A percentile compares a stretch with the other conserved stretches of the same genome.
Conservation (phyloP, 345 rosid species). For the Anacardium occidentale region DNA sequence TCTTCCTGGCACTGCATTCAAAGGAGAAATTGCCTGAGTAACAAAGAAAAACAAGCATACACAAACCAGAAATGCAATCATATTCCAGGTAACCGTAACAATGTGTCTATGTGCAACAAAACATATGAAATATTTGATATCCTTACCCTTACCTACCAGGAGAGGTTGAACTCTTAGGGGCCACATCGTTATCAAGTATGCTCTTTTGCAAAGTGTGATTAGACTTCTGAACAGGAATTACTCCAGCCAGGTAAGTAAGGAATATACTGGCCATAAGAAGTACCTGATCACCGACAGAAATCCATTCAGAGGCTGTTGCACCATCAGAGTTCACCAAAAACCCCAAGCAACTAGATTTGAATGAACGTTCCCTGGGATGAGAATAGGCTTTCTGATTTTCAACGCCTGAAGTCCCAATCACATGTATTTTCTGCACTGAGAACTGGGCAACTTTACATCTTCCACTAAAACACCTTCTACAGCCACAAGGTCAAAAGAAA, state of each 20-base stretch:
- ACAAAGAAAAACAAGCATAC: constrained; percentile 13
- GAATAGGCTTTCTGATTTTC: constrained; percentile 31
- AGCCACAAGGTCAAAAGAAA: constrained; percentile 4
- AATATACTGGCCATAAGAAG: constrained; percentile 67
- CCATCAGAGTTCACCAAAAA: constrained; percentile 54
- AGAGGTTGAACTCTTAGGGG: constrained; percentile 42
- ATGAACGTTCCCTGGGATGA: constrained; percentile 25
- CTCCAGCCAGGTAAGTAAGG: constrained; percentile 84
- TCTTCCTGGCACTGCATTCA: constrained; percentile 39
- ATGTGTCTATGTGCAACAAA: neutral
- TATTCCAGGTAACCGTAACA: neutral
- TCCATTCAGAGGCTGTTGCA: constrained; percentile 48
- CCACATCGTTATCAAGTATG: constrained; percentile 26
- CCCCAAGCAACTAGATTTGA: constrained; percentile 44
- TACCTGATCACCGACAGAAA: constrained; percentile 65
- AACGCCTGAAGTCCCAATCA: constrained; percentile 20
- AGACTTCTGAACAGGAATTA: constrained; percentile 53
- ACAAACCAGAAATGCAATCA: constrained; percentile 9
- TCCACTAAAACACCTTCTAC: constrained; percentile 37
- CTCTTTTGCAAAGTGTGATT: constrained; percentile 32
- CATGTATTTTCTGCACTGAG: constrained; percentile 25
- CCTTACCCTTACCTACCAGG: constrained; percentile 96
- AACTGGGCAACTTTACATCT: constrained; percentile 32
- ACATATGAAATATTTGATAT: constrained; percentile 22
- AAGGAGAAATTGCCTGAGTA: constrained; percentile 13